These are phyloP conservation scores for Thermochaetoides thermophila DNA, from an alignment of 495 filamentous ascomycete genomes.

Conservation along the genomic window DNA sequence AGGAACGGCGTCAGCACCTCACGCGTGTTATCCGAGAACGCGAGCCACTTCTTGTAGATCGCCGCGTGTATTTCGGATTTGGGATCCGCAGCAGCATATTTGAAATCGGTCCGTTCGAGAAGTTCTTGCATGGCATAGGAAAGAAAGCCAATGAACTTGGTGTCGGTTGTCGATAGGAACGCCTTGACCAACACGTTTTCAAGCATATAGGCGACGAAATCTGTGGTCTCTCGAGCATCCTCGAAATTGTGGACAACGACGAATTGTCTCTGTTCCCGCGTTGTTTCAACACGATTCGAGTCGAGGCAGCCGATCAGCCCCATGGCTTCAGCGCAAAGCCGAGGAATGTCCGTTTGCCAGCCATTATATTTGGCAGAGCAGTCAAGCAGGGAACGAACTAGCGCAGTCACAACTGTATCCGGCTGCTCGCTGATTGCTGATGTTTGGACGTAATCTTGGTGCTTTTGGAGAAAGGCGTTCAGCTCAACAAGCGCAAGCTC, in stretches of 20 bases:
- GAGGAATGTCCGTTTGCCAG: constrained; percentile 45
- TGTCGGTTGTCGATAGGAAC: constrained; percentile 77
- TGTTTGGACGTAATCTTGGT: constrained; percentile 71
- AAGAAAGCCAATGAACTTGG: constrained; percentile 74
- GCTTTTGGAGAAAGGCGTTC: constrained; percentile 47
- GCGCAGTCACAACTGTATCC: constrained; percentile 50
- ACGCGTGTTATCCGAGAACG: constrained; percentile 56
- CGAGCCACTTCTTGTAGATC: constrained; percentile 55
- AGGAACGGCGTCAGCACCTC: constrained; percentile 76
- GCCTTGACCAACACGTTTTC: constrained; percentile 79
- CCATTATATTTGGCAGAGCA: constrained; percentile 66
- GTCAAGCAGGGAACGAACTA: constrained; percentile 69
- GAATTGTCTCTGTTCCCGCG: constrained; percentile 61
- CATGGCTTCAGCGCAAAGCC: constrained; percentile 63
- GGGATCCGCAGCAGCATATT: constrained; percentile 31
- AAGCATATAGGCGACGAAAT: constrained; percentile 74
- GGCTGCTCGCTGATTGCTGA: constrained; percentile 78
- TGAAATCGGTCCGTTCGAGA: constrained; percentile 58
- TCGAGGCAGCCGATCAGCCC: constrained; percentile 85
- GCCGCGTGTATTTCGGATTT: constrained; percentile 4
- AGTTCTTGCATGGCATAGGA: constrained; percentile 90
- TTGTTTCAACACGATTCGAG: constrained; percentile 71
- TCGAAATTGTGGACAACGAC: constrained; percentile 78
- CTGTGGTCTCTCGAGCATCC: constrained; percentile 59
- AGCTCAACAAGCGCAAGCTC: constrained; percentile 66